Evolutionary conservation across 352 stramenopile genomes (phyloP), one percentile per base, ranked within the genome.

Genomic region (Vaucheria bursata): DNA sequence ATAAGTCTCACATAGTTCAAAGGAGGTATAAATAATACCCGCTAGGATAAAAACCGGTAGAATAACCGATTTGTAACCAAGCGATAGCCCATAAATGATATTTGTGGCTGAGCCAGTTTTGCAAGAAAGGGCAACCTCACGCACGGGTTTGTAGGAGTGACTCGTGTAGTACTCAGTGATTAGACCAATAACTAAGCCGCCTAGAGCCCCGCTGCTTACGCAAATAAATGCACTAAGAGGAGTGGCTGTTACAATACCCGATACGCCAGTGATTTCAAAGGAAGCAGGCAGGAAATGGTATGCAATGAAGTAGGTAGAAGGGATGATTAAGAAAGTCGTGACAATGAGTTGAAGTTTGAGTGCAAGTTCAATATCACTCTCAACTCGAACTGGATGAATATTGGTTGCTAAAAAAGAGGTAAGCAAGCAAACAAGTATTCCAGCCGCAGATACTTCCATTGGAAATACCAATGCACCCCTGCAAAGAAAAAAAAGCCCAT

Each of bases 111-210:
- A 92, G 82, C 96, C 96, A 84, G 95, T 98, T 88, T 98, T 96
- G 84, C 94, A 98, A 76, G 92, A 91, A 82, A 98, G 88, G 36
- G 95, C 93, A 67, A 99, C 91, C 83, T 98, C 93, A 85, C 45
- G 45, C 45, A 59, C 45, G 45, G 45, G 45, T 25, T 12, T 25
- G 45, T 59, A 82, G 18, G 75, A 83, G 87, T 98, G 91, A 68
- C 94, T 98, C 34, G 96, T 99, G 88, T 97, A 99, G 89, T 98
- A 99, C 88, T 99, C 96, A 40, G 96, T 99, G 83, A 98, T 89
- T 71, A 98, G 93, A 79, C 96, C 95, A 81, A 99, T 97, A 77
- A 97, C 92, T 84, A 97, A 94, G 84, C 96, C 96, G 78, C 95
- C 94, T 87, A 97, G 94, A 5, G 96, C 91, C 84, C 96, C 96